These are phyloP conservation scores for Ramaria sp. DNA, from an alignment of 768 basidiomycete genomes.

Conservation along the genomic window DNA sequence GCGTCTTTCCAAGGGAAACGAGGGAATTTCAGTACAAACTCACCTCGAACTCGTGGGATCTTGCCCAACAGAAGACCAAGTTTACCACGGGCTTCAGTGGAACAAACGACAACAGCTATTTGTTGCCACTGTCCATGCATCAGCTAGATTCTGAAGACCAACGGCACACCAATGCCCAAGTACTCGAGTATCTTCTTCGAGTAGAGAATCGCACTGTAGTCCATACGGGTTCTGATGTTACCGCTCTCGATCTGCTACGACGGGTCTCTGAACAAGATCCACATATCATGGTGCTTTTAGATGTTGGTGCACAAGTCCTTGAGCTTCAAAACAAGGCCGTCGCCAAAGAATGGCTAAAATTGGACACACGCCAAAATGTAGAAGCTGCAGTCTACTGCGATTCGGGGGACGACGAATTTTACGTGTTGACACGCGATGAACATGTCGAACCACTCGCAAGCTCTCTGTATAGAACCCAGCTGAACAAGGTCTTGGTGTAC, in stretches of 20 bases:
- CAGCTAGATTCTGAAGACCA: conserved; percentile 30
- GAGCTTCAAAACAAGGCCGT: conserved; percentile 35
- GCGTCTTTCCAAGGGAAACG: conserved; percentile 41
- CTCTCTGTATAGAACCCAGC: conserved; percentile 26
- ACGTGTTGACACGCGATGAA: conserved; percentile 26
- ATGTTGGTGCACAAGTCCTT: conserved; percentile 48
- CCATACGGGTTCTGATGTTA: neutral
- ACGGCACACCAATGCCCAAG: conserved; percentile 34
- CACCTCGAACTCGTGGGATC: conserved; percentile 42
- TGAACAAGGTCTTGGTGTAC: conserved; percentile 33
- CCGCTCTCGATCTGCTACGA: conserved; percentile 18
- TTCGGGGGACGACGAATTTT: conserved; percentile 23
- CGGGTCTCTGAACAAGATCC: conserved; percentile 25
- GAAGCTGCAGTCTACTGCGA: conserved; percentile 35
- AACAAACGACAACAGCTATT: conserved; percentile 35
- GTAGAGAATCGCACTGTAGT: conserved; percentile 15
- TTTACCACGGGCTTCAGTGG: conserved; percentile 43
- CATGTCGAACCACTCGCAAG: conserved; percentile 23
- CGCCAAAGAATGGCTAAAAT: conserved; percentile 29
- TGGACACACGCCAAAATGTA: conserved; percentile 14
- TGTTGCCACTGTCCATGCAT: conserved; percentile 24
- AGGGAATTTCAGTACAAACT: conserved; percentile 38
- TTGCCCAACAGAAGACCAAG: conserved; percentile 27
- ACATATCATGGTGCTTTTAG: conserved; percentile 36
- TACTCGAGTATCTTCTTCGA: conserved; percentile 16